Evolutionary conservation across 1,139 yeast species (phyloP).

Genomic region (Debaryomyces singareniensis): DNA sequence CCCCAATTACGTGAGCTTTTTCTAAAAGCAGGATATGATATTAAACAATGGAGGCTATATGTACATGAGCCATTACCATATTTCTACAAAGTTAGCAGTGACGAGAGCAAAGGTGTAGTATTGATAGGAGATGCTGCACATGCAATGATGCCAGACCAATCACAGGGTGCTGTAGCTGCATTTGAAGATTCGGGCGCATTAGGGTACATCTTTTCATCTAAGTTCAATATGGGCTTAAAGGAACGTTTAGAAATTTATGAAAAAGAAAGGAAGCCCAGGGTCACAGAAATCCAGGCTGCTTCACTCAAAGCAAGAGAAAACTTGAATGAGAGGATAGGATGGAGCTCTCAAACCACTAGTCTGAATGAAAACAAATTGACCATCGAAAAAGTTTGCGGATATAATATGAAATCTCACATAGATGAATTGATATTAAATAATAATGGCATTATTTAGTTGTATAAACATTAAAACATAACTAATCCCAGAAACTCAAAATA

Average conservation of each 20-base stretch:
- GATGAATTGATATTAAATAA: slow-evolving; percentile 6
- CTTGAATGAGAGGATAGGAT: slow-evolving; percentile 22
- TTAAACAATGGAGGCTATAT: slow-evolving; percentile 23
- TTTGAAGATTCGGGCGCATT: slow-evolving; percentile 17
- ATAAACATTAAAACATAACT: slow-evolving; percentile 15
- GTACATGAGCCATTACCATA: slow-evolving; percentile 20
- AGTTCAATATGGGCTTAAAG: slow-evolving; percentile 12
- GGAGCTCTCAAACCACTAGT: slow-evolving; percentile 14
- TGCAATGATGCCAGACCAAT: slow-evolving; percentile 24
- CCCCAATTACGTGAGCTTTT: slow-evolving; percentile 15
- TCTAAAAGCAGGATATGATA: slow-evolving; percentile 19
- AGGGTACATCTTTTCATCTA: slow-evolving; percentile 14
- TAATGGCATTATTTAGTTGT: too few species aligned
- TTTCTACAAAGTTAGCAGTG: slow-evolving; percentile 12
- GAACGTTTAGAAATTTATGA: slow-evolving; percentile 18
- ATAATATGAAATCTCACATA: slow-evolving; percentile 17
- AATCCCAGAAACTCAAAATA: slow-evolving; percentile 15
- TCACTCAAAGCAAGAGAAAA: slow-evolving; percentile 23
- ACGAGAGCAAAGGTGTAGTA: slow-evolving; percentile 10
- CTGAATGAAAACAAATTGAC: slow-evolving; percentile 16
- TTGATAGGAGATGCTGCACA: slow-evolving; percentile 19
- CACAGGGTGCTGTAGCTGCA: slow-evolving; percentile 27
- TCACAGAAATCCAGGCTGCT: slow-evolving; percentile 20
- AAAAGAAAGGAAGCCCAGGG: slow-evolving; percentile 18
- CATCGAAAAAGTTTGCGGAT: slow-evolving; percentile 24